Evolutionary conservation across 768 basidiomycete genomes (phyloP), one percentile per base, ranked within the genome.

Genomic region (Cystobasidium onofrii): DNA sequence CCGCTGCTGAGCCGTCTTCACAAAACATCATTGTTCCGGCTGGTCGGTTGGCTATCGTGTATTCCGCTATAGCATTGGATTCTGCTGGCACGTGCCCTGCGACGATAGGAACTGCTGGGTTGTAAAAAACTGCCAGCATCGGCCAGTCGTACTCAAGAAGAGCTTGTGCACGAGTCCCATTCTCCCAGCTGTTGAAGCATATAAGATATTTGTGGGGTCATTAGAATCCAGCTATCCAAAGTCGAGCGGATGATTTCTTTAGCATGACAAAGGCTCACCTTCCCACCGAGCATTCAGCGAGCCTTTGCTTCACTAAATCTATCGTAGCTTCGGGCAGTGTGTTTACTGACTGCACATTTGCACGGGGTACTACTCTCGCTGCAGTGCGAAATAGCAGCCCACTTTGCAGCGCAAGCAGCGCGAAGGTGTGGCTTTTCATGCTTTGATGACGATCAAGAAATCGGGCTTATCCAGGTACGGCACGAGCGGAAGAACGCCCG

Each of bases 1-100:
- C 92, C 0, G 84, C 74, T 1, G 63, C 87, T 0, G 87, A 89
- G 18, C 88, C 87, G 46, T 84, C 83, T 34, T 87, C 86, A 52
- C 85, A 73, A 41, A 73, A 76, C 69, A 71, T 6, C 87, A 81
- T 20, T 76, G 86, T 75, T 23, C 43, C 27, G 15, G 63, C 25
- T 10, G 70, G 60, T 0, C 75, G 34, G 80, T 83, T 76, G 84
- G 74, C 55, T 1, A 86, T 6, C 84, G 84, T 77, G 0, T 86
- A 84, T 36, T 90, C 88, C 34, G 83, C 73, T 41, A 81, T 64
- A n/a, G 75, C 80, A 13, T 80, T 76, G 1, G 80, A 79, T 15
- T 70, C 74, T 6, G 77, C 27, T 3, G 76, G 29, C 36, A 76
- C 67, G 23, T 46, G 43, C 36, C 1, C 78, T 75, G 23, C 77